Base-by-base conservation (phyloP, 1,139 yeast genomes). In the Nakaseomyces uthaithaninus region DNA sequence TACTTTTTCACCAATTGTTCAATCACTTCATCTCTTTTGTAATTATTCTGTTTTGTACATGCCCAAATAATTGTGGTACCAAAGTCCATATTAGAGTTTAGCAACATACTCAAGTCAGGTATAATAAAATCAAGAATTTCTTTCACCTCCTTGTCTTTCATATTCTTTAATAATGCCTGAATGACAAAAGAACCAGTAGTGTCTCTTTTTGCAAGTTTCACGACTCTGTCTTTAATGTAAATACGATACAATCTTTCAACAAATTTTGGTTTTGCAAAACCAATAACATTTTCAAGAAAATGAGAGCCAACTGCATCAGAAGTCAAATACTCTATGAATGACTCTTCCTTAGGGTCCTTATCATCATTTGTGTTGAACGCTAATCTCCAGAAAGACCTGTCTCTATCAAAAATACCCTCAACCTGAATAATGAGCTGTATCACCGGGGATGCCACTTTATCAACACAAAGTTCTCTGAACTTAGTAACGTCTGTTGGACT, bases 271-370 rank as follows among this genome's bases (percentile, higher is more conserved):
- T 93, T 77, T 38, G 82, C 82, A 41, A 73, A 75, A 38, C 73
- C 75, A 40, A 89, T 68, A 17, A 78, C 72, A 15, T 80, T 72
- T 61, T 89, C 89, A 33, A 89, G 67, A 65, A 89, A 87, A 63
- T 87, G 96, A 1, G 94, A 81, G 1, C 97, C 98, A 12, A 87
- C 86, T 1, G 94, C 71, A 55, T 89, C 95, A 5, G 93, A 79
- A 39, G 89, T 65, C 43, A 89, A 68, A 56, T 83, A 83, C 57
- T 87, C 95, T 30, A 87, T 80, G 59, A 82, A 87, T 1, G 91
- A 75, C 48, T 76, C 87, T 58, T 87, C 95, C 43, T 77, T 74
- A 0, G 75, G 50, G 43, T 80, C 79, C 41, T 66, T 71, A 19
- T 67, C 77, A 9, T 67, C 73, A 9, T 63, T 62, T 8, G 60